Conservation (phyloP, 768 basidiomycete genomes). For the Ramaria sp. region DNA sequence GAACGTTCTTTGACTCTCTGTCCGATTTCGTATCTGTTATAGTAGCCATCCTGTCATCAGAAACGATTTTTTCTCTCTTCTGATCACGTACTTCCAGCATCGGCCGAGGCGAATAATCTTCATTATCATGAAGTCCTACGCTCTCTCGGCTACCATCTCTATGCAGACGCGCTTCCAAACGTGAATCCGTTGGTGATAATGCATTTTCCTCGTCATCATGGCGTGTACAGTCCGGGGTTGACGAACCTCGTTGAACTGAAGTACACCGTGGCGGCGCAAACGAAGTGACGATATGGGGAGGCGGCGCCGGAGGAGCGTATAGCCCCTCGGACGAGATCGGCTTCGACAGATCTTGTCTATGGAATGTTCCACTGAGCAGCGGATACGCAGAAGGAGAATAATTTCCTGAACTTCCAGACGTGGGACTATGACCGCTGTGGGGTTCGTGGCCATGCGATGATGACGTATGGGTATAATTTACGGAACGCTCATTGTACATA, state of each 20-base stretch:
- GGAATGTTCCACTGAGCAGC: neutral
- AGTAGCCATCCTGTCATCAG: too few relatives aligned
- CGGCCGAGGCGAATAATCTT: neutral
- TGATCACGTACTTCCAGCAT: neutral
- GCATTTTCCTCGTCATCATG: neutral
- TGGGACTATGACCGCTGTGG: neutral
- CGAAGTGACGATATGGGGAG: neutral
- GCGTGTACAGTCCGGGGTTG: neutral
- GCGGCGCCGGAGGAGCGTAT: neutral
- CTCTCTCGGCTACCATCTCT: neutral
- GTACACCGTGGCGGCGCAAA: neutral
- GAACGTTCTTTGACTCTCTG: neutral
- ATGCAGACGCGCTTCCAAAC: neutral
- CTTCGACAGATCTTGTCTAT: neutral
- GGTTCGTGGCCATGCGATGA: neutral
- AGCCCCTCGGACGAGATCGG: neutral
- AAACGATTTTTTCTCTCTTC: neutral
- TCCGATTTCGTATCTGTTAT: neutral
- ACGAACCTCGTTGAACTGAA: neutral
- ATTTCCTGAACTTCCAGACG: neutral
- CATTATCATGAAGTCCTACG: neutral
- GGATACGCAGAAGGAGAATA: neutral
- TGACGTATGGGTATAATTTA: neutral
- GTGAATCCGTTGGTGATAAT: neutral
- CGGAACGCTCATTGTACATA: neutral